phyloP scores from a whole-genome alignment of 208 protist genomes.

The Crithidia brevicula region DNA sequence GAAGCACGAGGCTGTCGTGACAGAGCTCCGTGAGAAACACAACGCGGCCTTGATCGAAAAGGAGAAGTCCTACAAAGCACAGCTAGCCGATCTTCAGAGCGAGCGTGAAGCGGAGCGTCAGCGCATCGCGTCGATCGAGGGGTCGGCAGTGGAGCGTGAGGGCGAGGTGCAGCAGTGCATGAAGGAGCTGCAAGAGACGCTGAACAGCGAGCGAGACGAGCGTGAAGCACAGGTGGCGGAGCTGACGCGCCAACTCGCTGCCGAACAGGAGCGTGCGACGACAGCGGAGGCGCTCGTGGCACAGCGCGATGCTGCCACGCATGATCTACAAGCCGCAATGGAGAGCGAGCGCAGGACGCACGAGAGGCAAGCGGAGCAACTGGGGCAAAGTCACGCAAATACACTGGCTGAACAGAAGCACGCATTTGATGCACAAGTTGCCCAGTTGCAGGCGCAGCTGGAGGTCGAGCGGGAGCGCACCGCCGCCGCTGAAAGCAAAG shows the following conservation, averaged over 20 bases:
- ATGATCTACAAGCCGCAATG: neutral
- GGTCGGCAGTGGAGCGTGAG: conserved; percentile 9
- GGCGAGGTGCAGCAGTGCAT: conserved; percentile 12
- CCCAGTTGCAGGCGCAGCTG: conserved; percentile 9
- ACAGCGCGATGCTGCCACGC: neutral
- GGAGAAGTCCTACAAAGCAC: neutral
- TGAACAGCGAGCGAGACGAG: conserved; percentile 6
- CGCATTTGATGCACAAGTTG: neutral
- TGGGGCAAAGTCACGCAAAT: neutral
- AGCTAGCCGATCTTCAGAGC: conserved; percentile 18
- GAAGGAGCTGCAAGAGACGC: conserved; percentile 10
- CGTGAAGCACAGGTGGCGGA: conserved; percentile 16
- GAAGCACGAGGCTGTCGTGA: conserved; percentile 2
- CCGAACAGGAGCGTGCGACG: neutral
- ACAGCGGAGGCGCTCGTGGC: conserved; percentile 11
- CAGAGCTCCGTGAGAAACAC: neutral
- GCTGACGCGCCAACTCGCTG: neutral
- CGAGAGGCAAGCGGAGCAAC: neutral
- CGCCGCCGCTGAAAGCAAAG: neutral
- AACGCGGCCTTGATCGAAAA: neutral
- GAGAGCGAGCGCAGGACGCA: conserved; percentile 2
- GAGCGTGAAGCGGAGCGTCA: conserved; percentile 19
- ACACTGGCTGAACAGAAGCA: neutral
- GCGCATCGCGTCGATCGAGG: conserved; percentile 1
- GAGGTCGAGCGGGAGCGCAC: conserved; percentile 8